Evolutionary conservation across 768 basidiomycete species (phyloP).

Genomic region (Collybiopsis confluens): DNA sequence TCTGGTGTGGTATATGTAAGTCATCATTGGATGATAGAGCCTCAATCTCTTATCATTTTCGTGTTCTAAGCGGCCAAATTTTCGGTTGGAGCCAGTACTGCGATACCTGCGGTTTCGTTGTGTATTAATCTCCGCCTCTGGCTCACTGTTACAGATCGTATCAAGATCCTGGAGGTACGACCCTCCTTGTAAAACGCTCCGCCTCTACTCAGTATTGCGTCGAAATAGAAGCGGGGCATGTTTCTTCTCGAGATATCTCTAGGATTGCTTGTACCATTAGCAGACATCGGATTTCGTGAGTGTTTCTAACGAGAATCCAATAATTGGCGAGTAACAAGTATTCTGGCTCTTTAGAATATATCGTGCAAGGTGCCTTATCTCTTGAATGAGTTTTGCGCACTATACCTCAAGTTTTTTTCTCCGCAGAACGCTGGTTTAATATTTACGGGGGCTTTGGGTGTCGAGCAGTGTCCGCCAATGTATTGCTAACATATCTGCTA

Average conservation of each 20-base stretch:
- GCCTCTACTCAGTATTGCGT: not conserved
- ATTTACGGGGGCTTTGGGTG: slow-evolving; percentile 8
- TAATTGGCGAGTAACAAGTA: not conserved
- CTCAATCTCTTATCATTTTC: no score
- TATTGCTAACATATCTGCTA: slow-evolving; percentile 4
- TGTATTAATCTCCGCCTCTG: slow-evolving; percentile 6
- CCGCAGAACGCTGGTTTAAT: slow-evolving; percentile 5
- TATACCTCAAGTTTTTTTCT: not conserved
- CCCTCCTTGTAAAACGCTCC: not conserved
- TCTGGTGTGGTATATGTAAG: slow-evolving; percentile 8
- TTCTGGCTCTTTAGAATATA: not conserved
- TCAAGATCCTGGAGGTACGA: slow-evolving; percentile 1
- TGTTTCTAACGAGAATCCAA: not conserved
- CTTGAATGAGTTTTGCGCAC: not conserved
- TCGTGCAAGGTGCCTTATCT: slow-evolving; percentile 4
- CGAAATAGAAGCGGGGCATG: not conserved
- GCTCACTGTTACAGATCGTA: slow-evolving; percentile 1
- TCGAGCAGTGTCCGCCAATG: slow-evolving; percentile 1
- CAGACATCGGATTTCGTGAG: slow-evolving; percentile 5
- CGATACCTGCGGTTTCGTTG: not conserved
- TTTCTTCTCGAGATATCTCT: not conserved
- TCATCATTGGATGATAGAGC: no score
- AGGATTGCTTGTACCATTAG: not conserved
- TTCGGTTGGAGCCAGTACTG: not conserved
- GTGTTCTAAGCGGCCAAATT: slow-evolving; percentile 1